phyloP scores from a whole-genome alignment of 2,329 filamentous ascomycete species.

The Domatiomyces catenatus region DNA sequence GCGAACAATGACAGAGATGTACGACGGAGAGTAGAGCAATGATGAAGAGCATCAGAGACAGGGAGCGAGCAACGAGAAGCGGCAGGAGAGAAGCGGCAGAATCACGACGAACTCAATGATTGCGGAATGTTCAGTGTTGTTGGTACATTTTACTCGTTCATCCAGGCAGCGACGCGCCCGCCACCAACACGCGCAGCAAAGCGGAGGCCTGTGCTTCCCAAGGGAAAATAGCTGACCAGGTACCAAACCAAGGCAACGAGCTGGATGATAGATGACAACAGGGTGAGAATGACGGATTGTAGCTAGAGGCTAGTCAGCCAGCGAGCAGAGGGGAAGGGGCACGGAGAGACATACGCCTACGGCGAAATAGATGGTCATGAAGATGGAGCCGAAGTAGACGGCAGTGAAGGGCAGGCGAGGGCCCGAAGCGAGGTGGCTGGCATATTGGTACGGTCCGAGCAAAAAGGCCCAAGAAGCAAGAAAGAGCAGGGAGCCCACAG shows the following conservation, averaged over 20 bases:
- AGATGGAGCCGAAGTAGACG: slow-evolving; percentile 87
- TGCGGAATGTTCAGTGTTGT: background rate
- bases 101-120: background rate
- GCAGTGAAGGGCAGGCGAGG: slow-evolving; percentile 81
- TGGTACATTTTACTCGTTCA: slow-evolving; percentile 46
- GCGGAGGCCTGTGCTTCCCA: slow-evolving; percentile 78
- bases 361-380: slow-evolving; percentile 78
- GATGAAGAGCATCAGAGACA: background rate
- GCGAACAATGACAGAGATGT: slow-evolving; percentile 51
- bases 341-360: slow-evolving; percentile 49
- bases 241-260: slow-evolving; percentile 79
- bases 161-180: slow-evolving; percentile 72
- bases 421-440: slow-evolving; percentile 68
- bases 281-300: slow-evolving; percentile 67
- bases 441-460: slow-evolving; percentile 77
- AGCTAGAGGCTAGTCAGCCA: slow-evolving; percentile 80
- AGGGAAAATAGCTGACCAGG: slow-evolving; percentile 91
- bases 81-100: background rate
- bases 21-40: slow-evolving; percentile 39
- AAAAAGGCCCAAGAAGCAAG: slow-evolving; percentile 82
- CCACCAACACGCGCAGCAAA: slow-evolving; percentile 77
- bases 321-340: slow-evolving; percentile 62
- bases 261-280: slow-evolving; percentile 71
- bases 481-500: slow-evolving; percentile 79
- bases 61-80: background rate